Evolutionary conservation across 140 eudicot species (phyloP), one percentile per base, ranked within the genome.

Genomic region (Erigeron philadelphicus): DNA sequence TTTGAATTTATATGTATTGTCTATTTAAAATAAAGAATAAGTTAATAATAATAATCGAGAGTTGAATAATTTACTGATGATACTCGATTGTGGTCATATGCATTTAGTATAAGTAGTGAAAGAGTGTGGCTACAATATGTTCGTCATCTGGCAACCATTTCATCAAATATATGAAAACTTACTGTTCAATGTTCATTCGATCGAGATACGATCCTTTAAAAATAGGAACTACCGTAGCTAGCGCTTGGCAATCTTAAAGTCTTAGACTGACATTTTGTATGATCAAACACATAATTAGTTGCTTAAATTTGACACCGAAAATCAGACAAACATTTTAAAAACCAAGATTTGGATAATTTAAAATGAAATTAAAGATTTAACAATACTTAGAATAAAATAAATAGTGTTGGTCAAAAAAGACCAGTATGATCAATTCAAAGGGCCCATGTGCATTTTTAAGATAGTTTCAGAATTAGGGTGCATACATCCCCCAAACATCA

Each of bases 401-500:
- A 48, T 38, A 58, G 11, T 58, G 47, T 48, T 72, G 78, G 82
- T 78, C 76, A 77, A 71, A 42, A 55, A 46, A 18, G 57, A 56
- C 68, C 73, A 44, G n/a, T 71, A 77, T 31, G 5, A 31, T 31
- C 38, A 9, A 76, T 53, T 77, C 60, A 72, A 58, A 72, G 82
- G 78, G 78, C 40, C 78, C 82, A 78, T 72, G 78, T 78, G 78
- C 70, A 57, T 71, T 45, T 45, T 47, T 64, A 68, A 50, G 66
- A 40, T 47, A 78, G 74, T 72, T 78, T 78, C 70, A 72, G 70
- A 49, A 72, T 59, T 58, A 72, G 74, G 82, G 78, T 66, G 78
- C 78, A 78, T 72, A 74, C 82, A 65, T 72, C 73, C 81, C 74
- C 77, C 73, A 65, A 65, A 71, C 73, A 71, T 71, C 64, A 76